These are phyloP conservation scores for Chenopodium berlandieri DNA, from an alignment of 148 eudicot genomes.

Conservation along the genomic window DNA sequence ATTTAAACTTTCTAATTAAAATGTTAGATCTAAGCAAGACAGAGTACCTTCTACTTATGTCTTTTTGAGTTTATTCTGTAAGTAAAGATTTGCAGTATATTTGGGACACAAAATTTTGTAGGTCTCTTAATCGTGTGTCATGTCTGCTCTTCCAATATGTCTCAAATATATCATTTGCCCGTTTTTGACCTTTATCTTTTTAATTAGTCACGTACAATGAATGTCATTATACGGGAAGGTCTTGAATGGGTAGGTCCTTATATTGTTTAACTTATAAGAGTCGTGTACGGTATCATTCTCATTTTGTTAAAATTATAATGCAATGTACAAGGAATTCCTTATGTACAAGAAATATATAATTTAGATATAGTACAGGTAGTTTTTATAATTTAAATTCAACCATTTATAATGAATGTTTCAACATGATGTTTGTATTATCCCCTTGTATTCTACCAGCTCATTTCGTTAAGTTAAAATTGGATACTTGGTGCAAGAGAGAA, in stretches of 20 bases:
- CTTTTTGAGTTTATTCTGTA: background rate
- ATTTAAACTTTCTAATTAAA: background rate
- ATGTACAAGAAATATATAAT: background rate
- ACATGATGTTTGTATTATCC: background rate
- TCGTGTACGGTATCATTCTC: background rate
- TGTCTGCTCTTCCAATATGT: no score
- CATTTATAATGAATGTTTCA: background rate
- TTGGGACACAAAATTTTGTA: background rate
- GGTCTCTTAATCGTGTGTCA: no score
- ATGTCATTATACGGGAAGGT: background rate
- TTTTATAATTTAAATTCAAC: no score
- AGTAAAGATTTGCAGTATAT: background rate
- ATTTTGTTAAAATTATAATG: background rate
- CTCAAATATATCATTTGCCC: background rate
- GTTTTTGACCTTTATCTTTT: background rate
- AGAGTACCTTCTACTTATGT: background rate
- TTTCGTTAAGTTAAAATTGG: no score
- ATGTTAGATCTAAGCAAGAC: background rate
- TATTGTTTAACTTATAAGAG: background rate
- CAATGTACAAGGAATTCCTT: background rate
- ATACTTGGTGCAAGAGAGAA: background rate
- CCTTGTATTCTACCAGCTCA: background rate
- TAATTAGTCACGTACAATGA: background rate
- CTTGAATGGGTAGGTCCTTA: background rate
- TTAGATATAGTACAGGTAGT: background rate